Evolutionary conservation across 2,329 filamentous ascomycete genomes (phyloP).

Genomic region (Claviceps spartinae): DNA sequence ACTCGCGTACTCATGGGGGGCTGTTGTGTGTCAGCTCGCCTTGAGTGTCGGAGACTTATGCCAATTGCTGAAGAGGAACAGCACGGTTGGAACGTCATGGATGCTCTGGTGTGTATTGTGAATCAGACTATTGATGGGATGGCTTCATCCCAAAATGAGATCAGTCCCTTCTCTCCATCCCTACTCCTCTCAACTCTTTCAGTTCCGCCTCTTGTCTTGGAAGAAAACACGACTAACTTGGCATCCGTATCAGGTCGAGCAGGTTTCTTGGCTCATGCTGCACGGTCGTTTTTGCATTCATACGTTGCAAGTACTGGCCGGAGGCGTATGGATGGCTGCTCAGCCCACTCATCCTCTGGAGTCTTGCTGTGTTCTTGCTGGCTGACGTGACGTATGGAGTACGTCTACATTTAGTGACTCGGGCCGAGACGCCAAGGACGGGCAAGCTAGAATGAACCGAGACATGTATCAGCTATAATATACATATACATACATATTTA

Average conservation of each 20-base stretch:
- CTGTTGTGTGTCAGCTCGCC: conserved; percentile 8
- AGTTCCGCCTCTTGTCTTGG: neutral
- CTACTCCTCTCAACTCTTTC: neutral
- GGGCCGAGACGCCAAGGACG: neutral
- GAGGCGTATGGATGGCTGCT: conserved; percentile 1
- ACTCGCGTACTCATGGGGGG: conserved; percentile 8
- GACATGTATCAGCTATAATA: neutral
- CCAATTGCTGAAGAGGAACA: conserved; percentile 7
- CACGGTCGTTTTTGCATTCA: conserved; percentile 6
- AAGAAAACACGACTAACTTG: no score
- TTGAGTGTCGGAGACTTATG: conserved; percentile 7
- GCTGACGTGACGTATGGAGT: conserved; percentile 6
- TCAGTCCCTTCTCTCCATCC: neutral
- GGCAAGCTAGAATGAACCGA: neutral
- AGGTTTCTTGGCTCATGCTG: conserved; percentile 7
- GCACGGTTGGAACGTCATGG: conserved; percentile 6
- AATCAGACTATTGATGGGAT: no score
- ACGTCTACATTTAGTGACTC: conserved; percentile 2
- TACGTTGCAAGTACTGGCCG: conserved; percentile 7
- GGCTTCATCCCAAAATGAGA: neutral
- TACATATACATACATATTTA: no score
- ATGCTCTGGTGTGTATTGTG: conserved; percentile 5
- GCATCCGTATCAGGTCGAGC: conserved; percentile 3
- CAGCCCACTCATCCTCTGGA: conserved; percentile 7
- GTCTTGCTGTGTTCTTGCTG: conserved; percentile 4